These are phyloP conservation scores for Uronychia setigera DNA, from an alignment of 73 alveolate genomes.

Conservation along the genomic window DNA sequence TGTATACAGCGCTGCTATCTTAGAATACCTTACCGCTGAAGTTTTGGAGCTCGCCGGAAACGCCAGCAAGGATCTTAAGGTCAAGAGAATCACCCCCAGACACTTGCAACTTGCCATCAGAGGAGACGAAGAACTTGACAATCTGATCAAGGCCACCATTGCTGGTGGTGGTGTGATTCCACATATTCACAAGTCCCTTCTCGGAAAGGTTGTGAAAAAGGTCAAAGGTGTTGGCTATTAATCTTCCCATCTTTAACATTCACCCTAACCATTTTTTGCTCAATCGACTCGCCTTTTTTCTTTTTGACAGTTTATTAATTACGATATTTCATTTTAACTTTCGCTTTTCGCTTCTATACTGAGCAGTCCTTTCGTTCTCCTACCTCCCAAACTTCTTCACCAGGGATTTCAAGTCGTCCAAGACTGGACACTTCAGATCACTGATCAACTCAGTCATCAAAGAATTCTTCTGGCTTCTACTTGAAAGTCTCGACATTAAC, in stretches of 20 bases:
- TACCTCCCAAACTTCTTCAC: background rate
- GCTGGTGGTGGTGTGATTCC: constrained; percentile 99
- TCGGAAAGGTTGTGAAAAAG: constrained; percentile 47
- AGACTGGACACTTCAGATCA: too few species aligned
- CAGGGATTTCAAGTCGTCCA: background rate
- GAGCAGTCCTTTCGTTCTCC: background rate
- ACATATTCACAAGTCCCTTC: constrained; percentile 96
- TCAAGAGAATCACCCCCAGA: constrained; percentile 97
- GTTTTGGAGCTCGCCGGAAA: constrained; percentile 98
- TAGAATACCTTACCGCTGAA: constrained; percentile 99
- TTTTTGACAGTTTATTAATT: background rate
- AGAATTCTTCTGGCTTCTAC: background rate
- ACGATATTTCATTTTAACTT: background rate
- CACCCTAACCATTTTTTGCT: background rate
- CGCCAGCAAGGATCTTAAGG: constrained; percentile 97
- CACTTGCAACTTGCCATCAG: constrained; percentile 97
- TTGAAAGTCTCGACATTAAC: background rate
- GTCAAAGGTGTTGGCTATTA: constrained; percentile 21
- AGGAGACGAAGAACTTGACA: constrained; percentile 99
- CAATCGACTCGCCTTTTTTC: background rate
- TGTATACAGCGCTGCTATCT: constrained; percentile 97
- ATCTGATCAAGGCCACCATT: constrained; percentile 97
- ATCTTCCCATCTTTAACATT: background rate
- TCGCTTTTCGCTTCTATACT: background rate
- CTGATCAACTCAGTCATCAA: background rate